These are phyloP conservation scores for Saccharomyces hybrid DNA, from an alignment of 1,139 yeast genomes.

Conservation along the genomic window DNA sequence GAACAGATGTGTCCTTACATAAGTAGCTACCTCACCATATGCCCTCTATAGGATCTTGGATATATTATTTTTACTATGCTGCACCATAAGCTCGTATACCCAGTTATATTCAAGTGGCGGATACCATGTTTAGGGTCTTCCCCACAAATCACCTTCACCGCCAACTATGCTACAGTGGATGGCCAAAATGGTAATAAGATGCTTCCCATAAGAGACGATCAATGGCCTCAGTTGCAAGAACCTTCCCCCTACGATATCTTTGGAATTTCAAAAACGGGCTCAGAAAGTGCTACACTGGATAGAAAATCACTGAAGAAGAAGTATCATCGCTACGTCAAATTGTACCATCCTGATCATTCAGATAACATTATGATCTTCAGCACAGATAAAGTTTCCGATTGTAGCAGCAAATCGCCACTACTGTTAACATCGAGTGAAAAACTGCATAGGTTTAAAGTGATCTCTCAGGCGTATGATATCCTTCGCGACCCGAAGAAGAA, in stretches of 20 bases:
- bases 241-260: slow-evolving; percentile 78
- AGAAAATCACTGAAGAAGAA: slow-evolving; percentile 41
- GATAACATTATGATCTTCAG: slow-evolving; percentile 30
- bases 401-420: background rate
- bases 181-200: background rate
- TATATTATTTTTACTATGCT: background rate
- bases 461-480: slow-evolving; percentile 68
- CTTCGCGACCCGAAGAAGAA: slow-evolving; percentile 49
- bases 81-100: background rate
- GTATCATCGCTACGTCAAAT: slow-evolving; percentile 62
- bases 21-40: too few relatives aligned
- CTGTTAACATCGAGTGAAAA: slow-evolving; percentile 37
- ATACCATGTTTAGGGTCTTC: background rate
- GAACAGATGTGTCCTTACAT: background rate
- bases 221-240: slow-evolving; percentile 52
- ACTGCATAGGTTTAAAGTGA: slow-evolving; percentile 55
- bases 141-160: background rate
- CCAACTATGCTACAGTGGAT: background rate
- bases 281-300: slow-evolving; percentile 30
- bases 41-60: background rate
- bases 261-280: slow-evolving; percentile 36
- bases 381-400: slow-evolving; percentile 25
- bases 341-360: slow-evolving; percentile 73
- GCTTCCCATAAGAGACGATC: slow-evolving; percentile 3
- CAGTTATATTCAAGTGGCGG: background rate